phyloP scores from a whole-genome alignment of 116 monocot genomes.

The Thalassia testudinum region DNA sequence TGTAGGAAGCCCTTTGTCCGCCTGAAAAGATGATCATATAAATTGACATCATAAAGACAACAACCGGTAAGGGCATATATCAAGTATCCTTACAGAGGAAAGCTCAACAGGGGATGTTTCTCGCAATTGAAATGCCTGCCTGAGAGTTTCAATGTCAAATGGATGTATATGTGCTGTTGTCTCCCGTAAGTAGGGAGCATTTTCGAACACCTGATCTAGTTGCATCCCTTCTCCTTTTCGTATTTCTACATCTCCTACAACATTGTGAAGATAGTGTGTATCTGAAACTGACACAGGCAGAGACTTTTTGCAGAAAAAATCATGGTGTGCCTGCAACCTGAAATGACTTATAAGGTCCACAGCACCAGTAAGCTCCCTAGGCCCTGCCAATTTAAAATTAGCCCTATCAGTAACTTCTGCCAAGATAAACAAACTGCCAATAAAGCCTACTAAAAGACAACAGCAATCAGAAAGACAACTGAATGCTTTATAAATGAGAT shows the following conservation, averaged over 20 bases:
- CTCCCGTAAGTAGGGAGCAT: slow-evolving; percentile 44
- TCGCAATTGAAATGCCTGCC: slow-evolving; percentile 68
- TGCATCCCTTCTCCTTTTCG: slow-evolving; percentile 88
- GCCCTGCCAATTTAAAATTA: slow-evolving; percentile 23
- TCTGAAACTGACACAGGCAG: slow-evolving; percentile 68
- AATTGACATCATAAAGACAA: background rate
- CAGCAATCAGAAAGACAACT: too few relatives aligned
- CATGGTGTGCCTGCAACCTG: slow-evolving; percentile 64
- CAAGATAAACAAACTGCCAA: too few relatives aligned
- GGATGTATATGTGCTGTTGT: slow-evolving; percentile 42
- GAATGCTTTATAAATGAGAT: too few relatives aligned
- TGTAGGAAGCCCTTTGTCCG: slow-evolving; percentile 62
- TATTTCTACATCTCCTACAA: slow-evolving; percentile 84
- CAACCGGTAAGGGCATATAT: background rate
- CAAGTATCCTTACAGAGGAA: slow-evolving; percentile 41
- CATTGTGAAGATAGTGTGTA: slow-evolving; percentile 88
- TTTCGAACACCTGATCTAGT: slow-evolving; percentile 61
- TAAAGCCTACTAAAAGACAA: too few relatives aligned
- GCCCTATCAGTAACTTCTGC: background rate
- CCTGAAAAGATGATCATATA: slow-evolving; percentile 13
- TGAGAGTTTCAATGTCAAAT: slow-evolving; percentile 59
- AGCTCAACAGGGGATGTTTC: slow-evolving; percentile 68
- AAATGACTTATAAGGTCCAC: slow-evolving; percentile 75
- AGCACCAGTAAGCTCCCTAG: slow-evolving; percentile 80
- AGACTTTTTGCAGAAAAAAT: slow-evolving; percentile 70